A percentile compares a stretch with the other conserved stretches of the same genome.
These are phyloP conservation scores for Plasmodiophora brassicae DNA, from an alignment of 208 protist species.

Conservation along the genomic window DNA sequence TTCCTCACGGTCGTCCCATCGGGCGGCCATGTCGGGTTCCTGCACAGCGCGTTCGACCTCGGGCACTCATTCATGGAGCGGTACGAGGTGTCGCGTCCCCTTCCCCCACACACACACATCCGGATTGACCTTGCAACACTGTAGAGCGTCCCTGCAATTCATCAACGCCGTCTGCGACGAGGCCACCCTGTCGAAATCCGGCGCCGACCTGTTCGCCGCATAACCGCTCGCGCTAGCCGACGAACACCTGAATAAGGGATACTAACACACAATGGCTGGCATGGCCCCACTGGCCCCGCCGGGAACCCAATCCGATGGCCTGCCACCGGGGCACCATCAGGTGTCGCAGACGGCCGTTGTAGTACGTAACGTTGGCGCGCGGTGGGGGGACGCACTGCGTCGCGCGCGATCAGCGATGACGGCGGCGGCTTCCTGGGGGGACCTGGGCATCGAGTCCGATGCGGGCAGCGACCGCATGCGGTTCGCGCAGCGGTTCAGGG, in stretches of 20 bases:
- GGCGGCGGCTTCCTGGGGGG: too few relatives aligned
- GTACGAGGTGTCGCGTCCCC: background rate
- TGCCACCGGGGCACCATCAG: too few relatives aligned
- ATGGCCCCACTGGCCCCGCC: too few relatives aligned
- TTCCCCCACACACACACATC: background rate
- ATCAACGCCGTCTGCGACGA: background rate
- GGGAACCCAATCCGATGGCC: too few relatives aligned
- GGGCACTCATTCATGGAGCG: background rate
- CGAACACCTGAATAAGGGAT: too few relatives aligned
- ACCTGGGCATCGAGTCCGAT: too few relatives aligned
- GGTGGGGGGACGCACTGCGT: too few relatives aligned
- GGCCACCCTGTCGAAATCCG: background rate
- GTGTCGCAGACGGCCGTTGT: too few relatives aligned
- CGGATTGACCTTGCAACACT: background rate
- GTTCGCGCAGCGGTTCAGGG: background rate
- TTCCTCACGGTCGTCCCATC: background rate
- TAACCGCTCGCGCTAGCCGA: too few relatives aligned
- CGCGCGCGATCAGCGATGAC: too few relatives aligned
- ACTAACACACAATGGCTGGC: too few relatives aligned
- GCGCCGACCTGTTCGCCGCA: background rate
- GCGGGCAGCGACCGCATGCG: background rate
- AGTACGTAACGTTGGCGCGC: too few relatives aligned
- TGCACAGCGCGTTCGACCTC: background rate
- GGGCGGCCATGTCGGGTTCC: conserved; percentile 12
- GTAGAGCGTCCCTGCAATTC: background rate